phyloP scores from a whole-genome alignment of 768 basidiomycete species.

The Myochromella boudieri region DNA sequence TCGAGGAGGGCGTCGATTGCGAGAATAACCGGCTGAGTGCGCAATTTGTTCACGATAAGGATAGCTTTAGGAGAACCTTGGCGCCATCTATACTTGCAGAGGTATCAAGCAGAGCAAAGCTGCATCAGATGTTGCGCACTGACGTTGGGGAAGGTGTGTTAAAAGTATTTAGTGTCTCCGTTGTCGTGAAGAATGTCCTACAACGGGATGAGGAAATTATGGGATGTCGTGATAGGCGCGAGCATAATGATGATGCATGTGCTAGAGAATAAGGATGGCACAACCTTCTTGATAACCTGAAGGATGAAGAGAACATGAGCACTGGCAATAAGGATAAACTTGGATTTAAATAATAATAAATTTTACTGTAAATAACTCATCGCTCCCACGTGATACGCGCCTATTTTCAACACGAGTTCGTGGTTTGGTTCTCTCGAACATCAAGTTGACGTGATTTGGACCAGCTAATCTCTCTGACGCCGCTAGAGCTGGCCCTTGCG shows the following conservation, averaged over 20 bases:
- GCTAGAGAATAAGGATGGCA: too few relatives aligned
- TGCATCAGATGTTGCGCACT: slow-evolving; percentile 8
- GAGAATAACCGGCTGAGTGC: slow-evolving; percentile 73
- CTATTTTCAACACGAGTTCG: slow-evolving; percentile 25
- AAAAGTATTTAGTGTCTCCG: slow-evolving; percentile 7
- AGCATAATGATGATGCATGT: too few relatives aligned
- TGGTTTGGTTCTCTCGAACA: too few relatives aligned
- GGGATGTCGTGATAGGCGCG: too few relatives aligned
- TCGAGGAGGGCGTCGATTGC: slow-evolving; percentile 74
- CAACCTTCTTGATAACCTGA: too few relatives aligned
- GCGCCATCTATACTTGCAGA: slow-evolving; percentile 36
- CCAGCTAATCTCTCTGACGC: not conserved
- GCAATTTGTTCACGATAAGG: slow-evolving; percentile 78
- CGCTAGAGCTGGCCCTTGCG: not conserved
- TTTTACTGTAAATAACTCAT: too few relatives aligned
- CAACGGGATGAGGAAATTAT: not conserved
- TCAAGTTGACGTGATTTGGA: slow-evolving; percentile 11
- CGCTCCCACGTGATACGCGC: slow-evolving; percentile 33
- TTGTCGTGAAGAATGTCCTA: slow-evolving; percentile 8
- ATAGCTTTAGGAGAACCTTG: slow-evolving; percentile 60
- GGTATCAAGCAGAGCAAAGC: slow-evolving; percentile 22
- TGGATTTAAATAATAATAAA: too few relatives aligned
- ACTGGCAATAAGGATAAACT: too few relatives aligned
- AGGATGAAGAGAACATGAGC: too few relatives aligned
- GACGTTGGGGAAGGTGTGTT: slow-evolving; percentile 12